These are phyloP conservation scores for Calonectria pseudoreteaudii DNA, from an alignment of 2,329 filamentous ascomycete species.

Conservation along the genomic window DNA sequence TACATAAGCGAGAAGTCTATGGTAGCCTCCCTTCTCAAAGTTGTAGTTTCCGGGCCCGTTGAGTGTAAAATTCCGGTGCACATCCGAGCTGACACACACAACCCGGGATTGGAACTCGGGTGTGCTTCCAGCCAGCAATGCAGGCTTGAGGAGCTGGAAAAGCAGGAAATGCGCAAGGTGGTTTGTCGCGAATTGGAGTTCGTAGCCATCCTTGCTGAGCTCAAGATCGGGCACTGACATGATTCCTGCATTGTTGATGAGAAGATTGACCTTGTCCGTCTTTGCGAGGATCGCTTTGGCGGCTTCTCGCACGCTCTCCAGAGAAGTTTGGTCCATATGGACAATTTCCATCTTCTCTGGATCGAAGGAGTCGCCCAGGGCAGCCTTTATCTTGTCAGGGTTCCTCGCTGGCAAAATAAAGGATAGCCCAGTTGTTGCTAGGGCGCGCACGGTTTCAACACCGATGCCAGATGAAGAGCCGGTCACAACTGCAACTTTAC, in stretches of 20 bases:
- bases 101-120: constrained; percentile 16
- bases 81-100: neutral
- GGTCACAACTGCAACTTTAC: constrained; percentile 37
- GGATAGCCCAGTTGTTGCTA: constrained; percentile 14
- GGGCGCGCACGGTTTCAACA: neutral
- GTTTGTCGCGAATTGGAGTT: constrained; percentile 32
- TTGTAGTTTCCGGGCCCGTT: neutral
- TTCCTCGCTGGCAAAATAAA: constrained; percentile 51
- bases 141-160: constrained; percentile 21
- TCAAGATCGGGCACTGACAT: constrained; percentile 25
- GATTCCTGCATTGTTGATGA: constrained; percentile 43
- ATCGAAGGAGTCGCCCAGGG: constrained; percentile 34
- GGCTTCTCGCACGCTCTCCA: constrained; percentile 5
- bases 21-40: neutral
- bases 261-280: constrained; percentile 21
- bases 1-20: neutral
- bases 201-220: constrained; percentile 26
- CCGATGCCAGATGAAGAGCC: constrained; percentile 41
- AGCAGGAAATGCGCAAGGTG: constrained; percentile 22
- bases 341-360: constrained; percentile 8
- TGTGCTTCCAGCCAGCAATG: neutral
- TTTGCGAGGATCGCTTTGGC: neutral
- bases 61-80: neutral
- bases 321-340: constrained; percentile 11
- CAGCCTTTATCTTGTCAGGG: constrained; percentile 46